A percentile compares a stretch with the other conserved stretches of the same genome.
Evolutionary conservation across 83 land plant genomes (phyloP).

Genomic region (Diphasiastrum complanatum): DNA sequence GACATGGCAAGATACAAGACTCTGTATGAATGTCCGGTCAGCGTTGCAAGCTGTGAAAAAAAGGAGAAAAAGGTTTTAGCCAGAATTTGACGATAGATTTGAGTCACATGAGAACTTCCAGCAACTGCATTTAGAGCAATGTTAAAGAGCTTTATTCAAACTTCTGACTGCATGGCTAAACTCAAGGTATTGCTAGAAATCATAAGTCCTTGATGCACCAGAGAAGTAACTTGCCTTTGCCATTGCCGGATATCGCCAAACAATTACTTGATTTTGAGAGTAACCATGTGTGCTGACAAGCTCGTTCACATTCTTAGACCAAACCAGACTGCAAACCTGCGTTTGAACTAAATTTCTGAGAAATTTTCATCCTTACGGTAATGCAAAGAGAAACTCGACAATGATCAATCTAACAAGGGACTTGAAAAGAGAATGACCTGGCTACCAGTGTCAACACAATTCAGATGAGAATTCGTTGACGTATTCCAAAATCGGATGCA

Average conservation of each 20-base stretch:
- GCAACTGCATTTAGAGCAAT: too few species aligned
- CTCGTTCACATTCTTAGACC: slow-evolving; percentile 87
- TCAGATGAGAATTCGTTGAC: slow-evolving; percentile 7
- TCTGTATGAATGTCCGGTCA: slow-evolving; percentile 14
- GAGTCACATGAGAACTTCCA: too few species aligned
- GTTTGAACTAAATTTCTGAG: not conserved
- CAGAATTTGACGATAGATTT: not conserved
- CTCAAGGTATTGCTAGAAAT: too few species aligned
- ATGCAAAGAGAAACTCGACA: too few species aligned
- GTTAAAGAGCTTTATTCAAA: too few species aligned
- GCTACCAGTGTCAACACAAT: slow-evolving; percentile 11
- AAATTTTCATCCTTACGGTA: too few species aligned
- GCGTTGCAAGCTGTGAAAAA: slow-evolving; percentile 4
- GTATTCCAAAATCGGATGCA: slow-evolving; percentile 16
- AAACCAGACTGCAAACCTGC: slow-evolving; percentile 84
- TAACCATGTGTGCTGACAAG: slow-evolving; percentile 93
- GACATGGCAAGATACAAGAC: slow-evolving; percentile 15
- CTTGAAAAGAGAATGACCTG: slow-evolving; percentile 3
- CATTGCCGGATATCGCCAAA: slow-evolving; percentile 89
- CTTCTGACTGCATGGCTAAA: not conserved
- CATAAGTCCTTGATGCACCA: not conserved
- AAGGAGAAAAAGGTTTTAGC: not conserved
- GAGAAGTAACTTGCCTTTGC: slow-evolving; percentile 42
- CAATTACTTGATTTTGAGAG: slow-evolving; percentile 87
- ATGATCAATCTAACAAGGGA: too few species aligned